Evolutionary conservation across 768 basidiomycete genomes (phyloP).

Genomic region (Boletus reticuloceps): DNA sequence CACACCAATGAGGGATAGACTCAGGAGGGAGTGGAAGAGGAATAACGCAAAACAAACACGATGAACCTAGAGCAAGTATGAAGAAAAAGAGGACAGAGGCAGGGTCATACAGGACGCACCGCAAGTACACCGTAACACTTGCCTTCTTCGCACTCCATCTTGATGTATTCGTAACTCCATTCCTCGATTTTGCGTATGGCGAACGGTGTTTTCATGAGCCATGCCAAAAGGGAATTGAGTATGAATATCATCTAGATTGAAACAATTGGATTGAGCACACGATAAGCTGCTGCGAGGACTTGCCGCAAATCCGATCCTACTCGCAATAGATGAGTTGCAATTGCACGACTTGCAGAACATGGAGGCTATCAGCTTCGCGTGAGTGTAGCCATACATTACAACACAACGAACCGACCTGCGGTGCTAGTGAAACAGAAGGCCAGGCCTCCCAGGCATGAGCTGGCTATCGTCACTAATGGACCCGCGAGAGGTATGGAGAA

Average conservation of each 20-base stretch:
- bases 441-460: constrained; percentile 80
- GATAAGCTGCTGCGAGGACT: constrained; percentile 22
- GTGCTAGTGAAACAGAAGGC: constrained; percentile 88
- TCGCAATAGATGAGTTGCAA: constrained; percentile 98
- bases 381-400: constrained; percentile 4
- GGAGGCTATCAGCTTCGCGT: constrained; percentile 52
- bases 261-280: neutral
- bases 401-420: constrained; percentile 53
- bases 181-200: constrained; percentile 86
- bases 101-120: constrained; percentile 43
- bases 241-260: constrained; percentile 84
- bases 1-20: constrained; percentile 79
- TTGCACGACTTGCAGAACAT: constrained; percentile 99
- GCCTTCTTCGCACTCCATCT: constrained; percentile 92
- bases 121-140: constrained; percentile 97
- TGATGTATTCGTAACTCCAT: constrained; percentile 94
- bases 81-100: neutral
- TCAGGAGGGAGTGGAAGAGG: constrained; percentile 83
- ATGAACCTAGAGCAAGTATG: constrained; percentile 58
- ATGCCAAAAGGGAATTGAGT: constrained; percentile 93
- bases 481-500: constrained; percentile 73
- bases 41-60: constrained; percentile 94
- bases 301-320: constrained; percentile 92
- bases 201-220: constrained; percentile 91
- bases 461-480: constrained; percentile 63